phyloP scores from a whole-genome alignment of 176 grass and related monocot species.

The Eragrostis curvula region DNA sequence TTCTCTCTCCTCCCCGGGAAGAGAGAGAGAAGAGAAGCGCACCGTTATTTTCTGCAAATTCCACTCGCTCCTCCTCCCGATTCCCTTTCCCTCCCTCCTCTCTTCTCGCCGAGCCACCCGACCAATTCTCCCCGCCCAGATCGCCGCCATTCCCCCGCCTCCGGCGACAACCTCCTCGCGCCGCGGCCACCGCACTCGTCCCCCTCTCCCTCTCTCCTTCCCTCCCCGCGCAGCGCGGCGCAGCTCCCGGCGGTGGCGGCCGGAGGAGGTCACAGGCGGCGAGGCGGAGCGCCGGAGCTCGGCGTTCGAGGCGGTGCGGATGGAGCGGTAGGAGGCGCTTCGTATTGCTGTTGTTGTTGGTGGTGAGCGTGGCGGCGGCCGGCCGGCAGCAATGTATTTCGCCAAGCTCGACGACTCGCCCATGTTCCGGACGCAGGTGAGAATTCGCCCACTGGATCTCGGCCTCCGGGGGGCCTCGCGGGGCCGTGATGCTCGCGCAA shows the following conservation, averaged over 20 bases:
- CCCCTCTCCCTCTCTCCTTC: neutral
- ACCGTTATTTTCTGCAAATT: constrained; percentile 37
- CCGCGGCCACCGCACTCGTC: neutral
- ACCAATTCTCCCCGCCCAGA: constrained; percentile 48
- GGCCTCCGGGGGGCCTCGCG: neutral
- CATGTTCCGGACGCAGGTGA: constrained; percentile 85
- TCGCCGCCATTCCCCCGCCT: constrained; percentile 47
- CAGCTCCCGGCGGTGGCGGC: neutral
- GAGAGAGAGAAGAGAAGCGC: constrained; percentile 38
- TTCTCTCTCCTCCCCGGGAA: neutral
- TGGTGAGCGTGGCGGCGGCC: neutral
- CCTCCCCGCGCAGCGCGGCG: neutral
- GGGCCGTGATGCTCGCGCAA: neutral
- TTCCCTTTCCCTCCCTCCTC: constrained; percentile 27
- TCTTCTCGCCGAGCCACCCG: constrained; percentile 52
- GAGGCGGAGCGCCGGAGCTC: neutral
- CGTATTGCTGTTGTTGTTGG: neutral
- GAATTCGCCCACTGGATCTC: constrained; percentile 31
- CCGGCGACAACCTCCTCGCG: constrained; percentile 2
- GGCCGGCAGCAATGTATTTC: constrained; percentile 70
- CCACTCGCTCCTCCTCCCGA: neutral
- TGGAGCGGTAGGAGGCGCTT: constrained; percentile 36
- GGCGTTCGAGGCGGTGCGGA: constrained; percentile 35
- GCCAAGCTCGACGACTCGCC: constrained; percentile 79
- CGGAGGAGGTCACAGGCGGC: constrained; percentile 14